These are phyloP conservation scores for Parathielavia hyrcaniae DNA, from an alignment of 495 filamentous ascomycete species.

Conservation along the genomic window DNA sequence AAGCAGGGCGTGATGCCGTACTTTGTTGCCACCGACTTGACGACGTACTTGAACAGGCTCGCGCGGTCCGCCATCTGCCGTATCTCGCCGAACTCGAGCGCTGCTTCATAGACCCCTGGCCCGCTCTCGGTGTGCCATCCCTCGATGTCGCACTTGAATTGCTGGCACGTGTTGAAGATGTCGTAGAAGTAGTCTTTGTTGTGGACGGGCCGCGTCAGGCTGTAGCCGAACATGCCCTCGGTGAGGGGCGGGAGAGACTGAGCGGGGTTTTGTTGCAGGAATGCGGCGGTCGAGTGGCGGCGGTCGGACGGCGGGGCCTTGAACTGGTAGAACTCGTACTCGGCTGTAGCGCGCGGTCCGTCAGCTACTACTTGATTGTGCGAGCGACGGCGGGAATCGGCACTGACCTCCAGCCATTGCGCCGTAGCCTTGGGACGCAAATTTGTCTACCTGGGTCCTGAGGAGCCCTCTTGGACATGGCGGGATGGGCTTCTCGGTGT, in stretches of 20 bases:
- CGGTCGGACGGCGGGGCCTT: conserved; percentile 56
- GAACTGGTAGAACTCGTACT: conserved; percentile 98
- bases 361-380: conserved; percentile 13
- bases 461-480: conserved; percentile 79
- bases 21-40: conserved; percentile 77
- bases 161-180: conserved; percentile 74
- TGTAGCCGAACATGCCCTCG: conserved; percentile 98
- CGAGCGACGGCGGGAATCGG: background rate
- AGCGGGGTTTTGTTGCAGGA: conserved; percentile 65
- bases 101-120: conserved; percentile 93
- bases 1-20: conserved; percentile 93
- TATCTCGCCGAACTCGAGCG: conserved; percentile 79
- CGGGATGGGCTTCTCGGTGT: conserved; percentile 60
- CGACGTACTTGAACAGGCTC: conserved; percentile 87
- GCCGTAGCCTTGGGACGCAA: conserved; percentile 56
- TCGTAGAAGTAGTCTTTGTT: conserved; percentile 95
- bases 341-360: conserved; percentile 49
- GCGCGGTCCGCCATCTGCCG: conserved; percentile 85
- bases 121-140: conserved; percentile 98
- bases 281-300: conserved; percentile 67
- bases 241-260: conserved; percentile 69
- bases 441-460: conserved; percentile 58
- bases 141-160: conserved; percentile 79
- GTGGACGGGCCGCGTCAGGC: conserved; percentile 81
- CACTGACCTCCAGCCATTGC: conserved; percentile 89